phyloP scores from a whole-genome alignment of 257 asterid species.

The Nicotiana otophora region DNA sequence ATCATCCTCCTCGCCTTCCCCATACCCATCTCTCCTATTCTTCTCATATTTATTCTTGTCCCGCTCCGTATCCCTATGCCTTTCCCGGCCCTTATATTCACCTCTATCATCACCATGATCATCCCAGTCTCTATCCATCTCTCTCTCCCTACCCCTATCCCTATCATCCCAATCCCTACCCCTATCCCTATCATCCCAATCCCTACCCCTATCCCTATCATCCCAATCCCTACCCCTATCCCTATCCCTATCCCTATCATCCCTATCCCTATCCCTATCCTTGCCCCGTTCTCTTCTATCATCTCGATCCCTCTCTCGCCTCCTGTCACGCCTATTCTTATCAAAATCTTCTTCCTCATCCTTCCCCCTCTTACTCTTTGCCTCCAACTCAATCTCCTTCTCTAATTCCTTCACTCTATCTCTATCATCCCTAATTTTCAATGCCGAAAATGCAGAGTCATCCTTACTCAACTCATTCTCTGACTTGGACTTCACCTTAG shows the following conservation, averaged over 20 bases:
- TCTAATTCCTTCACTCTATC: constrained; percentile 77
- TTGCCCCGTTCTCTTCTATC: constrained; percentile 14
- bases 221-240: constrained; percentile 16
- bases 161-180: neutral
- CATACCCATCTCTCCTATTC: constrained; percentile 20
- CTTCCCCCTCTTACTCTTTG: constrained; percentile 29
- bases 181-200: constrained; percentile 4
- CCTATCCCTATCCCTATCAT: neutral
- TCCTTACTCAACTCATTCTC: constrained; percentile 18
- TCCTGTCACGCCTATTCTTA: neutral
- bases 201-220: constrained; percentile 18
- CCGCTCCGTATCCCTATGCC: constrained; percentile 18
- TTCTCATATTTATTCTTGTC: constrained; percentile 3
- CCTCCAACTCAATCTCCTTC: constrained; percentile 73
- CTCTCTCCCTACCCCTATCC: constrained; percentile 25
- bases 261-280: constrained; percentile 15
- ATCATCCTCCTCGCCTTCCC: constrained; percentile 9
- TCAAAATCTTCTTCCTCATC: constrained; percentile 25
- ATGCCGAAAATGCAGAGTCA: constrained; percentile 33
- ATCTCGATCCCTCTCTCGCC: constrained; percentile 25
- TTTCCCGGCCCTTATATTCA: too few species aligned
- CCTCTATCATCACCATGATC: constrained; percentile 8
- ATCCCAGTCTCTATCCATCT: constrained; percentile 26
- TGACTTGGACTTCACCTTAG: constrained; percentile 25
- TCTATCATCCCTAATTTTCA: constrained; percentile 61